A percentile compares a stretch with the other conserved stretches of the same genome.
phyloP scores from a whole-genome alignment of 2,329 filamentous ascomycete species.

The Pseudopithomyces chartarum region DNA sequence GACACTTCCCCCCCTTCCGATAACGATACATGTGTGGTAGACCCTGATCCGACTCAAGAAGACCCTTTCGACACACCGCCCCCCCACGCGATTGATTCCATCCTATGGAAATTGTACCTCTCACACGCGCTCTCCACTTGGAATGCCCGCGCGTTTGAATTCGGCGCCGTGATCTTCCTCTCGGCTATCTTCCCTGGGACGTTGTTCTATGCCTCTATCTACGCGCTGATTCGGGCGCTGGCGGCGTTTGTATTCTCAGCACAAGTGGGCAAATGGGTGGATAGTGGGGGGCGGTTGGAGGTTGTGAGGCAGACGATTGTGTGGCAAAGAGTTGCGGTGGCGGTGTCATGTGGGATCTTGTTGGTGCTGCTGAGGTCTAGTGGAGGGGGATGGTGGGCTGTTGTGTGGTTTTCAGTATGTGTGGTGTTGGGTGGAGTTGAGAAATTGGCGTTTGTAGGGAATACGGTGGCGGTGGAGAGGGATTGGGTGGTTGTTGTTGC shows the following conservation, averaged over 20 bases:
- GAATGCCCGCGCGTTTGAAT: slow-evolving; percentile 57
- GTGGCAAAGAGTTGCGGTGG: slow-evolving; percentile 42
- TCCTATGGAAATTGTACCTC: slow-evolving; percentile 46
- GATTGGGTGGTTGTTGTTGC: slow-evolving; percentile 69
- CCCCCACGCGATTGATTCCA: slow-evolving; percentile 10
- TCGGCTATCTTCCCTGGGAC: slow-evolving; percentile 57
- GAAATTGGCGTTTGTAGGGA: slow-evolving; percentile 68
- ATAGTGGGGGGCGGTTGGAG: slow-evolving; percentile 52
- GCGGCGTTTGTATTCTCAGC: slow-evolving; percentile 65
- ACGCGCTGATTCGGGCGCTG: slow-evolving; percentile 65
- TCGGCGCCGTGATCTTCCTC: slow-evolving; percentile 56
- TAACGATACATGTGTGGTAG: too few relatives aligned
- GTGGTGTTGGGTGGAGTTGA: slow-evolving; percentile 68
- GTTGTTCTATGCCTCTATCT: slow-evolving; percentile 70
- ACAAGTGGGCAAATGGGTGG: slow-evolving; percentile 64
- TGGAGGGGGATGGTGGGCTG: slow-evolving; percentile 28
- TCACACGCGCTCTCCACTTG: slow-evolving; percentile 56
- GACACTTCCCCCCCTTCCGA: too few relatives aligned
- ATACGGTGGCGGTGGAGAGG: slow-evolving; percentile 70
- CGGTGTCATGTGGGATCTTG: slow-evolving; percentile 37
- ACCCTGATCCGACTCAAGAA: too few relatives aligned
- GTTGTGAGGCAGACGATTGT: slow-evolving; percentile 49
- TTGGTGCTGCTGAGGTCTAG: slow-evolving; percentile 19
- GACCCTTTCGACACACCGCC: too few relatives aligned
- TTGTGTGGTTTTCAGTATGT: slow-evolving; percentile 33